Conservation (phyloP, 495 filamentous ascomycete genomes). For the Neurospora tetraspora region DNA sequence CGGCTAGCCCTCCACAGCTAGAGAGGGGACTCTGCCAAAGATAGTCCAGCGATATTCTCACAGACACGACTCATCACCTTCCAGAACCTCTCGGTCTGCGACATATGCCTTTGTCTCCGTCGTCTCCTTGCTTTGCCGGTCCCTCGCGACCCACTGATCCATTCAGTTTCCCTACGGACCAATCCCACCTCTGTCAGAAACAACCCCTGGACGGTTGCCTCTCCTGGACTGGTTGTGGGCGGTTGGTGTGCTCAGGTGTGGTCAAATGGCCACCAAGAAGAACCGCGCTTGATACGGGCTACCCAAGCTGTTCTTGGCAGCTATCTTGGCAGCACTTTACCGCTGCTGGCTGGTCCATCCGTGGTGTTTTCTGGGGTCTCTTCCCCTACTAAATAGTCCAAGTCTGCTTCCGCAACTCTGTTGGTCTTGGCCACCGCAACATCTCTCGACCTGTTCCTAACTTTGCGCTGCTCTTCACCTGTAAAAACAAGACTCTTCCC, state of each 20-base stretch:
- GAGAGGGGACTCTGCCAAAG: background rate
- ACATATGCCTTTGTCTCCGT: background rate
- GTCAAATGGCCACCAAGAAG: constrained; percentile 11
- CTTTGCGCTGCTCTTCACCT: background rate
- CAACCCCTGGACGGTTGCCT: background rate
- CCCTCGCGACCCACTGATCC: background rate
- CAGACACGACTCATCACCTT: background rate
- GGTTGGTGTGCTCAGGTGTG: background rate
- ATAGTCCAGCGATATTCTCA: background rate
- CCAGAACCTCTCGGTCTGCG: background rate
- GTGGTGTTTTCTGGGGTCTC: background rate
- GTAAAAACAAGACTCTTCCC: background rate
- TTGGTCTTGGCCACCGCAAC: background rate
- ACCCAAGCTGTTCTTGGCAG: constrained; percentile 2
- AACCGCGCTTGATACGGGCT: constrained; percentile 18
- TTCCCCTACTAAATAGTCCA: background rate
- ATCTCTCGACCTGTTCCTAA: background rate
- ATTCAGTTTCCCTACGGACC: background rate
- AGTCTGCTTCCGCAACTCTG: background rate
- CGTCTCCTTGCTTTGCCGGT: background rate
- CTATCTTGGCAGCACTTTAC: background rate
- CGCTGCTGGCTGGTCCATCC: background rate
- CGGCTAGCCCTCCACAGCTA: background rate
- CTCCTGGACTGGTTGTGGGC: background rate
- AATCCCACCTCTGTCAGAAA: background rate